Evolutionary conservation across 2,329 filamentous ascomycete species (phyloP).

Genomic region (Colletotrichum filicis): DNA sequence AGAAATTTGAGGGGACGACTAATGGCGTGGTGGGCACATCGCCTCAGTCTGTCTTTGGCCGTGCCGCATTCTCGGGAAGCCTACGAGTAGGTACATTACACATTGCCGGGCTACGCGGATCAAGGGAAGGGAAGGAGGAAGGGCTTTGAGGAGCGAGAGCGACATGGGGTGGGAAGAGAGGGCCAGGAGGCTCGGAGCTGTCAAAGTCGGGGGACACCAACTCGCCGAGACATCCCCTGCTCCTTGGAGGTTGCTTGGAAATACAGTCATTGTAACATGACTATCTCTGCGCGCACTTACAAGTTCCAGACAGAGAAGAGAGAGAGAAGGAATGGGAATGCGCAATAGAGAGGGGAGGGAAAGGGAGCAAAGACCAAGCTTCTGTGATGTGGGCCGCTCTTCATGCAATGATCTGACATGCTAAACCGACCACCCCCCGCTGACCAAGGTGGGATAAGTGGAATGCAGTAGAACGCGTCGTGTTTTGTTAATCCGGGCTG

Average conservation of each 20-base stretch:
- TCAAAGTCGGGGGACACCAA: background rate
- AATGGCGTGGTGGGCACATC: background rate
- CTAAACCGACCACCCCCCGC: conserved; percentile 6
- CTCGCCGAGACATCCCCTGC: background rate
- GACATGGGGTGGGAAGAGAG: background rate
- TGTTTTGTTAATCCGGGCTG: background rate
- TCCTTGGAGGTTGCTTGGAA: background rate
- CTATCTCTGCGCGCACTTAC: background rate
- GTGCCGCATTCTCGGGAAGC: background rate
- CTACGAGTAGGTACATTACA: background rate
- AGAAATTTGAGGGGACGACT: background rate
- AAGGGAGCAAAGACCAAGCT: conserved; percentile 19
- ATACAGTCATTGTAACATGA: background rate
- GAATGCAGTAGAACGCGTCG: background rate
- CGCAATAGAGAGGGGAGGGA: background rate
- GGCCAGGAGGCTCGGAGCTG: background rate
- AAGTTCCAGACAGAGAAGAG: background rate
- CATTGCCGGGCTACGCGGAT: conserved; percentile 16
- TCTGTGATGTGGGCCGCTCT: conserved; percentile 13
- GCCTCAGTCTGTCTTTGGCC: background rate
- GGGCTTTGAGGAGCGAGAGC: background rate
- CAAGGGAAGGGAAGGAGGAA: conserved; percentile 22
- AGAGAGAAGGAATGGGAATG: background rate
- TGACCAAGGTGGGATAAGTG: conserved; percentile 9
- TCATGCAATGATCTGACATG: conserved; percentile 34